A percentile compares a stretch with the other conserved stretches of the same genome.
These are phyloP conservation scores for Aspergillus costaricaensis DNA, from an alignment of 2,329 filamentous ascomycete genomes.

Conservation along the genomic window DNA sequence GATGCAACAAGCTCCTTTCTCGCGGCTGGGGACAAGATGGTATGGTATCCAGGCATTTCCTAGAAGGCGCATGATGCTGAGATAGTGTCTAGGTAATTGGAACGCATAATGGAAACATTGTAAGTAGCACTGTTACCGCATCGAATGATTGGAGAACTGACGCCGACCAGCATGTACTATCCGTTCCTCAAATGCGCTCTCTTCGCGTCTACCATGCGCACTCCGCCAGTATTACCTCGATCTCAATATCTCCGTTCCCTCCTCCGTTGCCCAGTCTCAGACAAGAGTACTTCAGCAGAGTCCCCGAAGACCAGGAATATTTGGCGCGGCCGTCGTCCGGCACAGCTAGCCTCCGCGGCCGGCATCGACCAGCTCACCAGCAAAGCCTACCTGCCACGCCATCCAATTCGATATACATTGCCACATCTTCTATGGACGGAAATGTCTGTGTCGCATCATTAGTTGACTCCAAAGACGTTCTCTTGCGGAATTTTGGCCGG, in stretches of 20 bases:
- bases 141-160: conserved; percentile 17
- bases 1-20: conserved; percentile 92
- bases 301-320: conserved; percentile 30
- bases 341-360: conserved; percentile 34
- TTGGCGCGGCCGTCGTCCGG: conserved; percentile 29
- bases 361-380: conserved; percentile 26
- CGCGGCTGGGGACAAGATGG: conserved; percentile 95
- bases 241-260: conserved; percentile 87
- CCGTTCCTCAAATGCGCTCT: conserved; percentile 76
- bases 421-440: conserved; percentile 90
- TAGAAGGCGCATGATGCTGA: conserved; percentile 33
- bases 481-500: conserved; percentile 87
- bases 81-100: conserved; percentile 69
- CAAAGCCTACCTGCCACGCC: conserved; percentile 66
- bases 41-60: conserved; percentile 44
- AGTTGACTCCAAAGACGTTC: conserved; percentile 84
- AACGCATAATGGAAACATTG: conserved; percentile 95
- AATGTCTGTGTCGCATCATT: conserved; percentile 91
- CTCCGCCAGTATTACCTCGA: conserved; percentile 81
- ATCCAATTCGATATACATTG: conserved; percentile 90
- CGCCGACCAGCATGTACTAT: conserved; percentile 71
- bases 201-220: conserved; percentile 90
- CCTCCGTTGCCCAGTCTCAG: conserved; percentile 55
- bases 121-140: conserved; percentile 50
- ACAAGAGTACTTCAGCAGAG: conserved; percentile 39